These are phyloP conservation scores for Pichia deserticola DNA, from an alignment of 805 yeast genomes.

Conservation along the genomic window DNA sequence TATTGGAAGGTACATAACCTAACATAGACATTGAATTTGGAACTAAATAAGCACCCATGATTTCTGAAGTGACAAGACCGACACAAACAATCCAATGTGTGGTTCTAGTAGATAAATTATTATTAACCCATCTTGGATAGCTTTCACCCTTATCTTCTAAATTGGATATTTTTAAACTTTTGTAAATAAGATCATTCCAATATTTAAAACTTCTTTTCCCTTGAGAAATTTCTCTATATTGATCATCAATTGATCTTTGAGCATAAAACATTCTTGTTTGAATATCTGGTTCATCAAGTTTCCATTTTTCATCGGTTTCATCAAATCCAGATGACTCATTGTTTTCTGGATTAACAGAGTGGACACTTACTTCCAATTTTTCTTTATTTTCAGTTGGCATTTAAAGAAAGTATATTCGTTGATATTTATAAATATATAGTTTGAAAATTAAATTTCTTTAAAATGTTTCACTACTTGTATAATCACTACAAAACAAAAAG, in stretches of 20 bases:
- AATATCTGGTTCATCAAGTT: conserved; percentile 4
- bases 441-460: not conserved
- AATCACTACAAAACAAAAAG: too few relatives aligned
- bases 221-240: conserved; percentile 8
- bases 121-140: conserved; percentile 15
- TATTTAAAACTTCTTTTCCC: conserved; percentile 1
- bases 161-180: conserved; percentile 4
- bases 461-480: not conserved
- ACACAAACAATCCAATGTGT: conserved; percentile 16
- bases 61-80: conserved; percentile 18
- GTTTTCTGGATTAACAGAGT: too few relatives aligned
- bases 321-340: too few relatives aligned
- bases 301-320: not conserved
- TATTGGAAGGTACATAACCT: conserved; percentile 8
- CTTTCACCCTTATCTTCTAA: conserved; percentile 2
- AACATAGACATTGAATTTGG: conserved; percentile 8
- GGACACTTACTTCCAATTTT: not conserved
- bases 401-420: not conserved
- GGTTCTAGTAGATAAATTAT: conserved; percentile 12
- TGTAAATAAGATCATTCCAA: conserved; percentile 8
- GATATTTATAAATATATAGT: too few relatives aligned
- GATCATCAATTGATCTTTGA: conserved; percentile 15
- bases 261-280: conserved; percentile 18
- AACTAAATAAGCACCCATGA: conserved; percentile 16
- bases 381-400: not conserved